These are phyloP conservation scores for Yamadazyma ubonensis DNA, from an alignment of 805 yeast genomes.

Conservation along the genomic window DNA sequence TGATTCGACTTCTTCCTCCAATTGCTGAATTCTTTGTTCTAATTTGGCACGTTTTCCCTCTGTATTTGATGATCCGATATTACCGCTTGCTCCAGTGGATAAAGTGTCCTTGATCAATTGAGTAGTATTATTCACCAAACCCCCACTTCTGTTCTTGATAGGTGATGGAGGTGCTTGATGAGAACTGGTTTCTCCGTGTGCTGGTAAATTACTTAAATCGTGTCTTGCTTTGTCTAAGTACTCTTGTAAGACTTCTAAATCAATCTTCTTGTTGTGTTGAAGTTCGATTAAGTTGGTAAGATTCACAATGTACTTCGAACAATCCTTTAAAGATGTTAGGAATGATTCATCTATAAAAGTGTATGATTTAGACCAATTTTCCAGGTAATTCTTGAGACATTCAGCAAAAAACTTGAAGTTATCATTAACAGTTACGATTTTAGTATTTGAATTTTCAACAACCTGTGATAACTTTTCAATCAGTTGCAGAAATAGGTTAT, in stretches of 20 bases:
- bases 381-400: slow-evolving; percentile 34
- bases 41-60: slow-evolving; percentile 45
- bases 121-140: slow-evolving; percentile 42
- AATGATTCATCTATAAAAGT: slow-evolving; percentile 72
- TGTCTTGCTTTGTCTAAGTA: slow-evolving; percentile 68
- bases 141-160: slow-evolving; percentile 25
- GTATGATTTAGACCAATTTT: slow-evolving; percentile 42
- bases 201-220: slow-evolving; percentile 49
- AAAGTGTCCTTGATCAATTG: slow-evolving; percentile 50
- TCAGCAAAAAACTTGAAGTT: slow-evolving; percentile 40
- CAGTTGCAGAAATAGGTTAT: slow-evolving; percentile 67
- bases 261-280: slow-evolving; percentile 89
- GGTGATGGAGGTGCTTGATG: slow-evolving; percentile 34
- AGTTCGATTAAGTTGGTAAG: slow-evolving; percentile 63
- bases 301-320: slow-evolving; percentile 64
- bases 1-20: slow-evolving; percentile 45
- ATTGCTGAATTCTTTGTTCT: slow-evolving; percentile 39
- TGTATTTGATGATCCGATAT: slow-evolving; percentile 40
- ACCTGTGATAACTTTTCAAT: slow-evolving; percentile 63
- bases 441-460: slow-evolving; percentile 16
- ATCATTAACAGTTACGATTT: slow-evolving; percentile 6
- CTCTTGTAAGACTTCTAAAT: slow-evolving; percentile 80
- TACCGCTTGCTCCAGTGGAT: slow-evolving; percentile 46
- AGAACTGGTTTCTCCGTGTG: slow-evolving; percentile 9
- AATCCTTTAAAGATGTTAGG: slow-evolving; percentile 77